Conservation (phyloP, 163 green algal species). For the Chloroidium sp. region DNA sequence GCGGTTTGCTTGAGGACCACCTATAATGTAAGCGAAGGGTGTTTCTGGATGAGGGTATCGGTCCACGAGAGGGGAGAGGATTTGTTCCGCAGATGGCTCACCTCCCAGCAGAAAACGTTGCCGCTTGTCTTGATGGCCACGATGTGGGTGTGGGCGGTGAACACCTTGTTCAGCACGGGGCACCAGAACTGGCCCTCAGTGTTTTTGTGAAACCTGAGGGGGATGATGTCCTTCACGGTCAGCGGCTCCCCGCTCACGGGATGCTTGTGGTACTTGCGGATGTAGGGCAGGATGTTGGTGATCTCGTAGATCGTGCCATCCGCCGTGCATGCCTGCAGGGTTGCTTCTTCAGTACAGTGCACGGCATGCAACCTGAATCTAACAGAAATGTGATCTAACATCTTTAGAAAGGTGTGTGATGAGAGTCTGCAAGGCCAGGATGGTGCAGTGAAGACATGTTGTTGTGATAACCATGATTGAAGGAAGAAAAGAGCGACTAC, state of each 20-base stretch:
- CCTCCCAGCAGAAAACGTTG: slow-evolving; percentile 92
- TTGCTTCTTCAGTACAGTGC: background rate
- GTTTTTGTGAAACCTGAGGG: slow-evolving; percentile 92
- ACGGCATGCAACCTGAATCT: background rate
- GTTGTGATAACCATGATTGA: too few species aligned
- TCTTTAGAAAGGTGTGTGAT: background rate
- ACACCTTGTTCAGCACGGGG: slow-evolving; percentile 89
- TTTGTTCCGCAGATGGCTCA: slow-evolving; percentile 1
- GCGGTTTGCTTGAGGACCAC: too few species aligned
- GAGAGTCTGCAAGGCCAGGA: background rate
- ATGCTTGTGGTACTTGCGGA: slow-evolving; percentile 76
- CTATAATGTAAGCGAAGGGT: too few species aligned
- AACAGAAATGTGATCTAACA: background rate
- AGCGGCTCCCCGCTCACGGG: slow-evolving; percentile 79
- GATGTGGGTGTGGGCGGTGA: slow-evolving; percentile 95
- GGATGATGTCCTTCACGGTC: slow-evolving; percentile 77
- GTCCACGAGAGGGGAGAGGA: too few species aligned
- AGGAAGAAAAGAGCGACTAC: too few species aligned
- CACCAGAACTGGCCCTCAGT: slow-evolving; percentile 74
- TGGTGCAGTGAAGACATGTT: too few species aligned
- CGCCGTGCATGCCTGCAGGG: slow-evolving; percentile 52
- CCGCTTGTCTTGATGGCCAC: slow-evolving; percentile 79
- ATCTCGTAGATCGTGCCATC: slow-evolving; percentile 86
- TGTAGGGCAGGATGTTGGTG: slow-evolving; percentile 76
- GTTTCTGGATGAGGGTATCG: too few species aligned